Percentiles rank a stretch among this genome's conserved stretches.
These are phyloP conservation scores for Colletotrichum brevisporum DNA, from an alignment of 2,329 filamentous ascomycete species.

Conservation along the genomic window DNA sequence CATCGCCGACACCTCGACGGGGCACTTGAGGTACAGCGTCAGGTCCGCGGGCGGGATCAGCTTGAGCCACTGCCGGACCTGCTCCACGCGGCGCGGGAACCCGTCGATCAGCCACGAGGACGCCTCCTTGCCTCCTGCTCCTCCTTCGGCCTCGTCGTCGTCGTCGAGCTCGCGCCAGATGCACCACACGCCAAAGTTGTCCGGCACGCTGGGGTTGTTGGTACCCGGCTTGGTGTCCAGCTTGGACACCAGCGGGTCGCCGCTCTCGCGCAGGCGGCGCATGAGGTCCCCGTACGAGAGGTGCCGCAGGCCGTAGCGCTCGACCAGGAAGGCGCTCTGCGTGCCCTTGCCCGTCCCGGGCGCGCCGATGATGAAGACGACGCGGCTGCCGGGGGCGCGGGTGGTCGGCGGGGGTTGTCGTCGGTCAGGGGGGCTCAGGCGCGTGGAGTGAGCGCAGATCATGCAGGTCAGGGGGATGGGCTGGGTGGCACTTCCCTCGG, in stretches of 20 bases:
- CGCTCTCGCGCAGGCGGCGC: neutral
- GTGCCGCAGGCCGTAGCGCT: neutral
- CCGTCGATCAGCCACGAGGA: conserved; percentile 5
- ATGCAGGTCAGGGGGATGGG: too few species aligned
- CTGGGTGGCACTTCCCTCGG: too few species aligned
- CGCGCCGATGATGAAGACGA: conserved; percentile 14
- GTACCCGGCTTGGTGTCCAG: neutral
- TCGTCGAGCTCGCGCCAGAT: neutral
- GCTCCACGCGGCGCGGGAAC: conserved; percentile 1
- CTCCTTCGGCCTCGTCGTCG: neutral
- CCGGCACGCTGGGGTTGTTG: neutral
- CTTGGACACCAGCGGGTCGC: neutral
- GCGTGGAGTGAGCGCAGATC: too few species aligned
- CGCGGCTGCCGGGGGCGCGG: too few species aligned
- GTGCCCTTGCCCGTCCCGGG: conserved; percentile 4
- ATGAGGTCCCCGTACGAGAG: conserved; percentile 12
- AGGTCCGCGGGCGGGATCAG: neutral
- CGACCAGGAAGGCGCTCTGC: neutral
- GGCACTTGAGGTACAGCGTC: conserved; percentile 9
- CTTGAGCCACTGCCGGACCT: conserved; percentile 4
- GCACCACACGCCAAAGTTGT: neutral
- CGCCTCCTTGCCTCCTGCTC: too few species aligned
- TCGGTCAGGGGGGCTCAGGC: too few species aligned
- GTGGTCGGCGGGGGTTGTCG: too few species aligned
- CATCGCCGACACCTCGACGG: neutral